A percentile compares a stretch with the other conserved stretches of the same genome.
These are phyloP conservation scores for Eucalyptus shirleyi DNA, from an alignment of 345 rosid genomes.

Conservation along the genomic window DNA sequence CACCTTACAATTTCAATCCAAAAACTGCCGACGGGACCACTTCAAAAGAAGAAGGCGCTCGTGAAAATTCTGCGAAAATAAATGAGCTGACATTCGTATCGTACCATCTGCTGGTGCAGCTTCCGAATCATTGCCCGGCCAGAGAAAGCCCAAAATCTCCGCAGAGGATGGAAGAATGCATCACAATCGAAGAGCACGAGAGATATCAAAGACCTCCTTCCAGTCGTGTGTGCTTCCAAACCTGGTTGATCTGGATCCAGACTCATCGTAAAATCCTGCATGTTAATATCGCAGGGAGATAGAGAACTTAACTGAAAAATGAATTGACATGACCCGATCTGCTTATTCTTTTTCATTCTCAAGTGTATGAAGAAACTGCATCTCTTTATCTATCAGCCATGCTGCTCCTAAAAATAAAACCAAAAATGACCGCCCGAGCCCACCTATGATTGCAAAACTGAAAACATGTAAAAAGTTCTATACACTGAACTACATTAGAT, in stretches of 20 bases:
- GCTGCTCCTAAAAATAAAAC: background rate
- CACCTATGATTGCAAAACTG: background rate
- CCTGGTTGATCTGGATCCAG: background rate
- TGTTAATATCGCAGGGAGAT: background rate
- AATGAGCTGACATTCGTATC: background rate
- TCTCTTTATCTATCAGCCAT: background rate
- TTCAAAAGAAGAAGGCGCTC: background rate
- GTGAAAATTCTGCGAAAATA: background rate
- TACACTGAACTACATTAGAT: background rate
- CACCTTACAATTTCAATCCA: background rate
- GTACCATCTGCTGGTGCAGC: background rate
- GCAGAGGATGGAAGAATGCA: background rate
- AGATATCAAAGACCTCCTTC: background rate
- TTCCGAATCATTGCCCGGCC: background rate
- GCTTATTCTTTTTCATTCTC: background rate
- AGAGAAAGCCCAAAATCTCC: background rate
- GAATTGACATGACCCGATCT: background rate
- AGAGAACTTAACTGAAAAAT: background rate
- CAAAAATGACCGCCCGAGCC: background rate
- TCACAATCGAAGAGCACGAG: background rate
- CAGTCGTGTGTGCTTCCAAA: background rate
- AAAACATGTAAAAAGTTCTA: background rate
- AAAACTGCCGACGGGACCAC: background rate
- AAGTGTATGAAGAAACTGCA: background rate
- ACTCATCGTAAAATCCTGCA: background rate